phyloP scores from a whole-genome alignment of 768 basidiomycete genomes.

The Tylopilus felleus region DNA sequence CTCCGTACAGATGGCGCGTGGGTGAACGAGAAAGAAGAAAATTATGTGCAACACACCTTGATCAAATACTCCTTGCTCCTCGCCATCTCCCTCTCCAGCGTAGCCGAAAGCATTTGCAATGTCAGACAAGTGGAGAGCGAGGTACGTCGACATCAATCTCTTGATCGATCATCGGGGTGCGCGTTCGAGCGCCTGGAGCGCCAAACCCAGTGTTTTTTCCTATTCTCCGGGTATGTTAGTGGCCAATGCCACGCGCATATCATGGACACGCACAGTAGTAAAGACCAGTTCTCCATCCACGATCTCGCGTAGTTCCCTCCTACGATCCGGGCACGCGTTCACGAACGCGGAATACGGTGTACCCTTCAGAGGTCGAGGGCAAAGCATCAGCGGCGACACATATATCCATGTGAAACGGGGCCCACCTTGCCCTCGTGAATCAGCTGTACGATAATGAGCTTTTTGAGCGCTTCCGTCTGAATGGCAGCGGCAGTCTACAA shows the following conservation, averaged over 20 bases:
- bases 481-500: conserved; percentile 63
- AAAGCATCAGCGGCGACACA: conserved; percentile 33
- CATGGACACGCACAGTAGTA: conserved; percentile 40
- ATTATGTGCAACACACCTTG: no score
- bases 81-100: not conserved
- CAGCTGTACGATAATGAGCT: conserved; percentile 73
- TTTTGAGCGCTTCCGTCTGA: conserved; percentile 86
- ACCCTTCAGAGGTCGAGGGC: conserved; percentile 57
- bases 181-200: conserved; percentile 61
- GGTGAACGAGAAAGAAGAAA: no score
- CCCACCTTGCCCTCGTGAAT: conserved; percentile 72
- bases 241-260: no score
- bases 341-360: conserved; percentile 64
- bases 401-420: not conserved
- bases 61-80: no score
- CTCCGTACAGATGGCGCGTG: no score
- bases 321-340: conserved; percentile 61
- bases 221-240: conserved; percentile 27
- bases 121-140: conserved; percentile 70
- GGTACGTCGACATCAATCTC: conserved; percentile 78
- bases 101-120: conserved; percentile 49
- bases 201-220: conserved; percentile 74
- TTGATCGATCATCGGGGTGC: conserved; percentile 80
- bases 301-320: conserved; percentile 42
- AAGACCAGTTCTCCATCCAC: conserved; percentile 59